These are phyloP conservation scores for Gossypium thurberi DNA, from an alignment of 345 rosid genomes.

Conservation along the genomic window DNA sequence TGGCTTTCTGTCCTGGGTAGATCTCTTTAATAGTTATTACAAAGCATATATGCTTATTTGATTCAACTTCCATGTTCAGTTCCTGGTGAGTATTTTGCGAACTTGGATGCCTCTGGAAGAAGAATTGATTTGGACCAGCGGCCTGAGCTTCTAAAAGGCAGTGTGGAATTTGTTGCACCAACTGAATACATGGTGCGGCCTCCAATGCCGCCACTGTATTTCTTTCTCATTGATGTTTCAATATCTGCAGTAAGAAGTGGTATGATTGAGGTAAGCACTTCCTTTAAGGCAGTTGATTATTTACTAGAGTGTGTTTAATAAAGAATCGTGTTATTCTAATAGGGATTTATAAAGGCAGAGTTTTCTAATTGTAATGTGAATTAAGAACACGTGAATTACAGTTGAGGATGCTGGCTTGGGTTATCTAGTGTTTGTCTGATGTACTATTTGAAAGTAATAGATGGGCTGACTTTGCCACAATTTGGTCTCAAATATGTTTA, in stretches of 20 bases:
- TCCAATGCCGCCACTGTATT: constrained; percentile 98
- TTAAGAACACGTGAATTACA: neutral
- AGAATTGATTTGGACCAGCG: constrained; percentile 92
- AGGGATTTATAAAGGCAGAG: neutral
- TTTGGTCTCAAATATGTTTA: neutral
- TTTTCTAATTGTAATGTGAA: neutral
- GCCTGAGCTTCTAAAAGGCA: constrained; percentile 91
- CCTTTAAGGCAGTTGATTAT: constrained; percentile 10
- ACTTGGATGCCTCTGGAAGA: constrained; percentile 74
- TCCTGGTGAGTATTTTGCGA: constrained; percentile 89
- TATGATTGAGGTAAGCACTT: constrained; percentile 83
- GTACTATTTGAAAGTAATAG: neutral
- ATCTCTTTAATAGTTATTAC: neutral
- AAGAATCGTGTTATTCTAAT: neutral
- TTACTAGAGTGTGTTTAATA: neutral
- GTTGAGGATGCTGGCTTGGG: neutral
- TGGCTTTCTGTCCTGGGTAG: neutral
- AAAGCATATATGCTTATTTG: constrained; percentile 15
- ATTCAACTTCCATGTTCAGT: constrained; percentile 41
- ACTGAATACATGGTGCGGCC: constrained; percentile 99
- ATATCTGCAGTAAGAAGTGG: constrained; percentile 90
- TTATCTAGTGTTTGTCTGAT: constrained; percentile 1
- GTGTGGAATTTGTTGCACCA: constrained; percentile 97
- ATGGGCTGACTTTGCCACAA: constrained; percentile 7
- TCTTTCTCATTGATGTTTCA: constrained; percentile 95